Base-by-base conservation (phyloP, 2,329 filamentous ascomycete species). In the Fusarium stilboides region DNA sequence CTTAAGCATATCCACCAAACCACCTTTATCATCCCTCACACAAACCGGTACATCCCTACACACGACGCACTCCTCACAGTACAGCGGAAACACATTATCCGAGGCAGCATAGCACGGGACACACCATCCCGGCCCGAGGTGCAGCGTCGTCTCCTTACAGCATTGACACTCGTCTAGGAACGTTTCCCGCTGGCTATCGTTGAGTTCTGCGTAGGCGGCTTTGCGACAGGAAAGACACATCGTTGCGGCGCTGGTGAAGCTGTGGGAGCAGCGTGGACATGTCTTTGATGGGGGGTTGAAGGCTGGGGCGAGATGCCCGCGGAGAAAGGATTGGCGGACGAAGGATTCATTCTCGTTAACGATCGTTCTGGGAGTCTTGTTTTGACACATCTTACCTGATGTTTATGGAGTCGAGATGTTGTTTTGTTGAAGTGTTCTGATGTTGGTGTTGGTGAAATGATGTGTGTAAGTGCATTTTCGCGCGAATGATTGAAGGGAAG, bases 71-170 rank as follows among this genome's bases (percentile, higher is more conserved):
- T 64, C 36, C 19, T 69, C 39, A 2, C 72, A 74, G 8, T 57
- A 61, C 12, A 69, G 31, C 0, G 57, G 45, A 34, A 69, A 70
- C 1, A 28, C 22, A 1, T 33, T 42, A 1, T 28, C 8, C 4
- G 28, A n/a, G 2, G 34, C 39, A 0, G 63, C 66, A 4, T 58
- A 24, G 33, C 72, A 74, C 1, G 12, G 8, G 1, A 66, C 56
- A 19, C 72, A 74, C 72, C 70, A 75, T 3, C 56, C 56, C 0
- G 64, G 69, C 0, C 72, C 72, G 0, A 74, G 67, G 9, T 74
- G 72, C 19, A 74, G 31, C 3, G 66, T 74, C 3, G 15, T 58
- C 3, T 19, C 1, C 1, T 47, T 33, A 8, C 72, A 74, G 1
- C 8, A 22, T 1, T 19, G 2, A 14, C 72, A 74, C 0, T 15